Base-by-base conservation (phyloP, 129 eudicot genomes). In the Centella asiatica region DNA sequence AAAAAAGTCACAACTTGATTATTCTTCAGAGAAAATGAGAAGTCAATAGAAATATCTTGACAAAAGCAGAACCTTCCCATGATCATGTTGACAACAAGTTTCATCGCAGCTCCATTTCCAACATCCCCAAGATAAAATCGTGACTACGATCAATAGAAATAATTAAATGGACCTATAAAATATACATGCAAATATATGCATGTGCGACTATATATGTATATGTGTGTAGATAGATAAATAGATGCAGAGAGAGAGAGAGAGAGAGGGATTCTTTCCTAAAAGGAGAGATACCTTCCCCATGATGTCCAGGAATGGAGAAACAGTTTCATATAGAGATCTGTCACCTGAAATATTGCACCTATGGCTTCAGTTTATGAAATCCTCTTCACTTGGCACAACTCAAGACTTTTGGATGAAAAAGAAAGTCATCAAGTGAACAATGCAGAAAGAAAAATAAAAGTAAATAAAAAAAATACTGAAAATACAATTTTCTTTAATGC, bases 61-160 rank as follows among this genome's bases (percentile, higher is more conserved):
- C 8, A 10, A 11, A 12, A 11, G 62, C 63, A 65, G 61, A 42
- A 87, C 98, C 98, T 92, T 76, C 98, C 98, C 98, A 92, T 92
- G 74, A 92, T 78, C 98, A 92, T 92, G 71, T 92, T 92, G 61
- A 92, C 98, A 45, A 92, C 96, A 68, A 86, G 95, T 72, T 92
- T 92, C 96, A 92, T 92, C 15, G 94, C 98, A 4, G 98, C 90
- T 76, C 98, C 96, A 69, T 92, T 87, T 59, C 98, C 98, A 57
- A 92, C 95, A 59, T 87, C 96, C 48, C 96, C 98, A 44, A 92
- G 90, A 76, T 79, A 90, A 76, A 90, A 86, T 71, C 78, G 84
- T 50, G 97, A 86, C 97, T 90, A 80, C 20, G 67, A 52, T 32
- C 47, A 54, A 39, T 34, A 62, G 45, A 17, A 54, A 12, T 12